Percentiles rank a stretch among this genome's conserved stretches.
phyloP scores from a whole-genome alignment of 2,329 filamentous ascomycete genomes.

The Chaetomiaceae sp. region DNA sequence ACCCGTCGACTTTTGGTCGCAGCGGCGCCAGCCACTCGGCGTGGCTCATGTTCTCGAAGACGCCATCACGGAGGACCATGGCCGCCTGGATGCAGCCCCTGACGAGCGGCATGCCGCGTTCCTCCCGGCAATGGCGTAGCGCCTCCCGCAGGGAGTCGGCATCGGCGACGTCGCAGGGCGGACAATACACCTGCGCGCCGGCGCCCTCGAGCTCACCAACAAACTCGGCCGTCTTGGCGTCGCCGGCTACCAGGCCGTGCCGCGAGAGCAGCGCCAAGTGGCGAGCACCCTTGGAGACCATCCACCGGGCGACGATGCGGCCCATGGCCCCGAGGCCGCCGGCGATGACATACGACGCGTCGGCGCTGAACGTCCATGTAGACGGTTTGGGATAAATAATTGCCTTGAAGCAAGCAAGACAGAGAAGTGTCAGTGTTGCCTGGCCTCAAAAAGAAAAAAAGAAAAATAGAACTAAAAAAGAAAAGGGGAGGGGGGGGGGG shows the following conservation, averaged over 20 bases:
- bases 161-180: background rate
- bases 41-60: background rate
- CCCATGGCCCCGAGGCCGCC: conserved; percentile 36
- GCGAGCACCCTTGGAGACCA: conserved; percentile 34
- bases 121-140: background rate
- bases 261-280: conserved; percentile 35
- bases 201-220: background rate
- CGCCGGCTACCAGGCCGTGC: background rate
- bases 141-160: background rate
- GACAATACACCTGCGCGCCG: background rate
- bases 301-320: conserved; percentile 29
- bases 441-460: background rate
- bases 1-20: background rate
- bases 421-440: background rate
- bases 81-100: background rate
- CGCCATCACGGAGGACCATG: background rate
- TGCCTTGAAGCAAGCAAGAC: background rate
- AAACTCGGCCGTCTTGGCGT: background rate
- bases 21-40: background rate
- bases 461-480: background rate
- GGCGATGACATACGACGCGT: conserved; percentile 31
- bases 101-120: background rate
- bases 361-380: conserved; percentile 9
- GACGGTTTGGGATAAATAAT: background rate
- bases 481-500: no score